Conservation (phyloP, 352 stramenopile genomes). For the Phytophthora pistaciae region DNA sequence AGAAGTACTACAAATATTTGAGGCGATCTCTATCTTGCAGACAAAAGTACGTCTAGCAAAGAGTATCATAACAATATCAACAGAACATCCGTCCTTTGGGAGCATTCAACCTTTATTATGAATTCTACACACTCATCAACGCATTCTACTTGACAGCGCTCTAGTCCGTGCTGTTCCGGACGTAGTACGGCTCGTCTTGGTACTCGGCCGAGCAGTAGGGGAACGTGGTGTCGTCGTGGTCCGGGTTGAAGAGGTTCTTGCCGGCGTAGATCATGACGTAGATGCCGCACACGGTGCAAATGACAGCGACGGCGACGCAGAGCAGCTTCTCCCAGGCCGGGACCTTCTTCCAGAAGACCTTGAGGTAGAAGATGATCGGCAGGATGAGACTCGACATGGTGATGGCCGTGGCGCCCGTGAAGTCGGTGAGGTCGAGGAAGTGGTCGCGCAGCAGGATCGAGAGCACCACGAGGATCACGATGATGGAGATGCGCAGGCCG, state of each 20-base stretch:
- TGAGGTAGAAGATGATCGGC: conserved; percentile 61
- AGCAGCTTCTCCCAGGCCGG: conserved; percentile 51
- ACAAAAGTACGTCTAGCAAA: too few species aligned
- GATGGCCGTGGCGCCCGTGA: conserved; percentile 55
- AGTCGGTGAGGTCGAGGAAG: conserved; percentile 59
- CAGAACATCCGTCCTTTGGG: too few species aligned
- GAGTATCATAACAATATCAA: too few species aligned
- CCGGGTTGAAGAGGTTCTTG: conserved; percentile 41
- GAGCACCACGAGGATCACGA: conserved; percentile 41
- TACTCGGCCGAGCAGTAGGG: conserved; percentile 63
- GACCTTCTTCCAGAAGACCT: conserved; percentile 51
- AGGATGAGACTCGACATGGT: conserved; percentile 54
- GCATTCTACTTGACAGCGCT: not conserved
- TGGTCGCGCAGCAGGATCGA: conserved; percentile 55
- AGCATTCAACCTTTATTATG: not conserved
- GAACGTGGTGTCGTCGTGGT: conserved; percentile 40
- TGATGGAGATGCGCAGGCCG: conserved; percentile 40
- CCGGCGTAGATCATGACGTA: conserved; percentile 53
- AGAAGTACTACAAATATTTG: too few species aligned
- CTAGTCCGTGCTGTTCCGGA: conserved; percentile 25
- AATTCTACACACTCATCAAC: conserved; percentile 6
- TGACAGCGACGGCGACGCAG: conserved; percentile 32
- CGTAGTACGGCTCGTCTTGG: conserved; percentile 69
- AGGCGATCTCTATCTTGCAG: too few species aligned
- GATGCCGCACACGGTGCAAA: conserved; percentile 39